These are phyloP conservation scores for Kingdonia uniflora DNA, from an alignment of 164 flowering plant species.

Conservation along the genomic window DNA sequence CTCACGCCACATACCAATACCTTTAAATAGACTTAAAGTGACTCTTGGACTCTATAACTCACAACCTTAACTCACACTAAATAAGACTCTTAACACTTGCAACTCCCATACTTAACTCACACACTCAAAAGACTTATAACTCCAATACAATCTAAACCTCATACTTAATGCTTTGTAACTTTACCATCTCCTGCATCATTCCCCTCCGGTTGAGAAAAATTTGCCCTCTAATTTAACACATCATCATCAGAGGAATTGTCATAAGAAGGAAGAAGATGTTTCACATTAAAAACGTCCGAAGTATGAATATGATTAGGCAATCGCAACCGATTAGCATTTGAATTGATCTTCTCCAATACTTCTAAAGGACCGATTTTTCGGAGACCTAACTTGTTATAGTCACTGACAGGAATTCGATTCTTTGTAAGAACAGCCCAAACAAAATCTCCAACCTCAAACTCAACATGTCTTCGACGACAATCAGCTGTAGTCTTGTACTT, in stretches of 20 bases:
- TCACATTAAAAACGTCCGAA: not conserved
- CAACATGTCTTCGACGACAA: not conserved
- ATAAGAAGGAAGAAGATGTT: not conserved
- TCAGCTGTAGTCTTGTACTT: not conserved
- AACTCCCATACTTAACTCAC: no score
- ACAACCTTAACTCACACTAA: no score
- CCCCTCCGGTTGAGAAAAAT: not conserved
- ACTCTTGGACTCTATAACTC: no score
- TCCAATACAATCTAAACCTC: no score
- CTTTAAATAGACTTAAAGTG: no score
- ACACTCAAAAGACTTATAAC: no score
- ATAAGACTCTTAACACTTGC: no score
- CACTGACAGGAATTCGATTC: not conserved
- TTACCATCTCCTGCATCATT: not conserved
- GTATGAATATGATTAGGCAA: not conserved
- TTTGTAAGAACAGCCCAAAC: not conserved
- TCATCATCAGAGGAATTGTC: not conserved
- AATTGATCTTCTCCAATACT: not conserved
- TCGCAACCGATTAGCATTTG: not conserved
- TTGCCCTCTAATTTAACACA: not conserved
- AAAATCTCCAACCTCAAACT: not conserved
- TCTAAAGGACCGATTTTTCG: not conserved
- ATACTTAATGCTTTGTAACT: no score
- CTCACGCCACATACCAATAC: no score
- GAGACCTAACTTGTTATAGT: not conserved